Conservation (phyloP, 139 green algal genomes). For the Coccomyxa sp. region DNA sequence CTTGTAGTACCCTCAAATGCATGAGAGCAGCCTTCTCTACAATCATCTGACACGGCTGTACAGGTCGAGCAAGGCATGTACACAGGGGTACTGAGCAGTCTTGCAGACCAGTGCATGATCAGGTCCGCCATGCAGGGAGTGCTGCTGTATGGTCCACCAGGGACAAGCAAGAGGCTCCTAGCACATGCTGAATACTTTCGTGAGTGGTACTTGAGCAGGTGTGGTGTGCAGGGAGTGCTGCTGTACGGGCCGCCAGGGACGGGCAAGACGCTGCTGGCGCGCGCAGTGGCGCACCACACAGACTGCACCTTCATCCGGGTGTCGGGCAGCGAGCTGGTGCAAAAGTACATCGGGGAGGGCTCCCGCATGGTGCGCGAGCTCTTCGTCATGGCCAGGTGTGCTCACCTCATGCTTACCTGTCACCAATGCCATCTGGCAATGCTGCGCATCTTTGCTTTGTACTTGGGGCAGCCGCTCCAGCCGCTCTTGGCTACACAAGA, state of each 20-base stretch:
- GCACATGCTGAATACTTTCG: slow-evolving; percentile 89
- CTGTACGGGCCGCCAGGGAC: slow-evolving; percentile 92
- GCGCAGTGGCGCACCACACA: slow-evolving; percentile 98
- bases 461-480: too few relatives aligned
- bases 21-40: too few relatives aligned
- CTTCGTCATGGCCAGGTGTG: slow-evolving; percentile 95
- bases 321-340: slow-evolving; percentile 93
- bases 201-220: too few relatives aligned
- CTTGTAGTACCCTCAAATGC: too few relatives aligned
- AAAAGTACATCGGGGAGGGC: slow-evolving; percentile 99
- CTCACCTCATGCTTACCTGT: too few relatives aligned
- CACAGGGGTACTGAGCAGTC: too few relatives aligned
- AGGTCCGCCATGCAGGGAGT: slow-evolving; percentile 28
- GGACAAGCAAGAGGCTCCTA: slow-evolving; percentile 75
- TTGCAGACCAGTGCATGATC: too few relatives aligned
- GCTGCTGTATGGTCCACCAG: slow-evolving; percentile 90
- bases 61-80: neutral
- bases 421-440: too few relatives aligned
- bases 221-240: slow-evolving; percentile 45
- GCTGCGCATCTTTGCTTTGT: too few relatives aligned
- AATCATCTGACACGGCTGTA: neutral
- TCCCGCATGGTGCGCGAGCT: slow-evolving; percentile 98
- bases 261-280: slow-evolving; percentile 74
- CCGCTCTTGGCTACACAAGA: too few relatives aligned
- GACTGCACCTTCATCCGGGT: slow-evolving; percentile 99